phyloP scores from a whole-genome alignment of 345 rosid genomes.

The Citrus mangshanensis region DNA sequence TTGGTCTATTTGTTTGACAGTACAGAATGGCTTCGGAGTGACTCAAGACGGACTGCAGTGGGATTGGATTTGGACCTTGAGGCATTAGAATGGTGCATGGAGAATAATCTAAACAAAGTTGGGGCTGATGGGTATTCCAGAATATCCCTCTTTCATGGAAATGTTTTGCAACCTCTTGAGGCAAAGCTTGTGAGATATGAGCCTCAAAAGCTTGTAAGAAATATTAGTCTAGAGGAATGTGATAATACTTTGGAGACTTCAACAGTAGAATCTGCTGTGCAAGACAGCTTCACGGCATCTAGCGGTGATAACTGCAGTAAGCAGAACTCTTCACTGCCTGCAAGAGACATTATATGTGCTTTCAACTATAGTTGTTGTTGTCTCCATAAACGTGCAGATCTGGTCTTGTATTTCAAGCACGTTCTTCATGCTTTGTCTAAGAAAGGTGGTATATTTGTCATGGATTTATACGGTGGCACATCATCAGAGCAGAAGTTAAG shows the following conservation, averaged over 20 bases:
- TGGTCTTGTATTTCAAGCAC: conserved; percentile 74
- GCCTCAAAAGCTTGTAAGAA: conserved; percentile 42
- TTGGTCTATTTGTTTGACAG: conserved; percentile 37
- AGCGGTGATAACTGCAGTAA: conserved; percentile 22
- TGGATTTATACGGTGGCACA: conserved; percentile 69
- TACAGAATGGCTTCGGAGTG: conserved; percentile 76
- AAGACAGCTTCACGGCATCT: conserved; percentile 13
- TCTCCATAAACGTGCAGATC: conserved; percentile 71
- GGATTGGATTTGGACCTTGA: conserved; percentile 86
- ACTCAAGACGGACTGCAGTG: conserved; percentile 79
- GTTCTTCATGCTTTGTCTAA: conserved; percentile 59
- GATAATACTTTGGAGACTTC: conserved; percentile 16
- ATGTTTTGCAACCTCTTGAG: conserved; percentile 72
- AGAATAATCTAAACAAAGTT: conserved; percentile 63
- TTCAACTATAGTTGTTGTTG: conserved; percentile 93
- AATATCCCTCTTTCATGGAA: conserved; percentile 78
- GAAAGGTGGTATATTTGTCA: conserved; percentile 77
- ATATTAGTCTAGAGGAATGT: conserved; percentile 37
- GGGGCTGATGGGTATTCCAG: conserved; percentile 67
- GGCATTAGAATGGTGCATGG: conserved; percentile 81
- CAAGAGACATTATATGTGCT: conserved; percentile 87
- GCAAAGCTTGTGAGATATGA: conserved; percentile 55
- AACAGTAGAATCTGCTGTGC: conserved; percentile 20
- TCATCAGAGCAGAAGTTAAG: conserved; percentile 56
- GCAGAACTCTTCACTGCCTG: conserved; percentile 38